Percentiles rank a stretch among this genome's conserved stretches.
Conservation (phyloP, 2,329 filamentous ascomycete genomes). For the Claviceps monticola region DNA sequence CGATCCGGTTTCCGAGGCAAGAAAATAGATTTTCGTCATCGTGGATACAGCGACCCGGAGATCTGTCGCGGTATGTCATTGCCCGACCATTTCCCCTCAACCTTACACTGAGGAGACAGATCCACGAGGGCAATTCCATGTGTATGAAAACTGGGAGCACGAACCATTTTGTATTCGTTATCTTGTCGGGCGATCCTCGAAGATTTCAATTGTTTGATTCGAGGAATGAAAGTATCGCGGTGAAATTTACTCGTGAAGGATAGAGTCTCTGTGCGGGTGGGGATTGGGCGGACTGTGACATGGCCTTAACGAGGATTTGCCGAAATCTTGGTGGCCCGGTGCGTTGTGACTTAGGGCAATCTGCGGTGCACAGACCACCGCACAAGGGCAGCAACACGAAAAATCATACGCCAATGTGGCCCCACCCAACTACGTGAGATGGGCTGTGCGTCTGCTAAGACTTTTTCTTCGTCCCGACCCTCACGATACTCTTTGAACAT, state of each 20-base stretch:
- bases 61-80: not conserved
- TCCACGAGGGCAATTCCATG: not conserved
- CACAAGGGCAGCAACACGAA: conserved; percentile 23
- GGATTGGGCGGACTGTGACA: conserved; percentile 7
- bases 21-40: not conserved
- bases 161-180: conserved; percentile 45
- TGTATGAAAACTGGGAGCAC: conserved; percentile 14
- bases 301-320: conserved; percentile 21
- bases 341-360: conserved; percentile 28
- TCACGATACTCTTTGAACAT: not conserved
- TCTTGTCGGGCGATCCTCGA: conserved; percentile 56
- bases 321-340: conserved; percentile 20
- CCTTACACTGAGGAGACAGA: not conserved
- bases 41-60: not conserved
- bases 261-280: conserved; percentile 16
- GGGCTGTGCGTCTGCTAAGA: conserved; percentile 1
- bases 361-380: conserved; percentile 27
- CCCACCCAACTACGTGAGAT: conserved; percentile 4
- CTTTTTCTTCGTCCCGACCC: not conserved
- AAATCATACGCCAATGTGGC: conserved; percentile 3
- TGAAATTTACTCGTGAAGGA: conserved; percentile 16
- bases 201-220: conserved; percentile 32
- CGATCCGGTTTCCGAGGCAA: not conserved
- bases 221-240: conserved; percentile 13
- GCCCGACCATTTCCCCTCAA: not conserved